Evolutionary conservation across 2,329 filamentous ascomycete species (phyloP).

Genomic region (Claviceps digitariae): DNA sequence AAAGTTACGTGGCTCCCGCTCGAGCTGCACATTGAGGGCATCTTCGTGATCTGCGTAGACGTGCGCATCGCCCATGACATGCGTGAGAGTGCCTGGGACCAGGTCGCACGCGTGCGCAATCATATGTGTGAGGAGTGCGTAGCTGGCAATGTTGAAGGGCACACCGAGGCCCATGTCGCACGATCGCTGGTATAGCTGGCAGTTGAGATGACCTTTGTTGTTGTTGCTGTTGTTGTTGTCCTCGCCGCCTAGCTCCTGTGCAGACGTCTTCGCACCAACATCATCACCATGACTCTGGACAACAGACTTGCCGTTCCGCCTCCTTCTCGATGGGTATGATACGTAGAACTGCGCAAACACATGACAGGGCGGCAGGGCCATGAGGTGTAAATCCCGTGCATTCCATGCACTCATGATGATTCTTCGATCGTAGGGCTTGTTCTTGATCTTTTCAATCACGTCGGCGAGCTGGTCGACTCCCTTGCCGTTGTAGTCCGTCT

Average conservation of each 20-base stretch:
- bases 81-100: slow-evolving; percentile 74
- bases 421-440: slow-evolving; percentile 74
- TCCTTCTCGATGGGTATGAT: slow-evolving; percentile 43
- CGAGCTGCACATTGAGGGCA: slow-evolving; percentile 67
- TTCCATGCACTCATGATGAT: slow-evolving; percentile 95
- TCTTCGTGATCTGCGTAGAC: slow-evolving; percentile 90
- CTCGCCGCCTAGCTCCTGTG: neutral
- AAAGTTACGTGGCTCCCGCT: slow-evolving; percentile 67
- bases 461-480: slow-evolving; percentile 90
- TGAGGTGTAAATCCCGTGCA: slow-evolving; percentile 67
- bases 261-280: neutral
- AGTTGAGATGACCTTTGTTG: slow-evolving; percentile 58
- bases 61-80: slow-evolving; percentile 97
- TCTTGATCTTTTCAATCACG: slow-evolving; percentile 73
- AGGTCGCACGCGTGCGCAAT: slow-evolving; percentile 76
- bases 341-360: slow-evolving; percentile 98
- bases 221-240: slow-evolving; percentile 7
- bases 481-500: slow-evolving; percentile 71
- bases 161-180: slow-evolving; percentile 97
- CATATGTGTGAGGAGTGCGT: slow-evolving; percentile 91
- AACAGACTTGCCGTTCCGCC: neutral
- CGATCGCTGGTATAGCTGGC: slow-evolving; percentile 81
- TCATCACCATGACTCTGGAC: neutral
- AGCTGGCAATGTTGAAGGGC: slow-evolving; percentile 94
- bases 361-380: slow-evolving; percentile 90